Base-by-base conservation (phyloP, 805 yeast species). In the Deakozyma indianensis region DNA sequence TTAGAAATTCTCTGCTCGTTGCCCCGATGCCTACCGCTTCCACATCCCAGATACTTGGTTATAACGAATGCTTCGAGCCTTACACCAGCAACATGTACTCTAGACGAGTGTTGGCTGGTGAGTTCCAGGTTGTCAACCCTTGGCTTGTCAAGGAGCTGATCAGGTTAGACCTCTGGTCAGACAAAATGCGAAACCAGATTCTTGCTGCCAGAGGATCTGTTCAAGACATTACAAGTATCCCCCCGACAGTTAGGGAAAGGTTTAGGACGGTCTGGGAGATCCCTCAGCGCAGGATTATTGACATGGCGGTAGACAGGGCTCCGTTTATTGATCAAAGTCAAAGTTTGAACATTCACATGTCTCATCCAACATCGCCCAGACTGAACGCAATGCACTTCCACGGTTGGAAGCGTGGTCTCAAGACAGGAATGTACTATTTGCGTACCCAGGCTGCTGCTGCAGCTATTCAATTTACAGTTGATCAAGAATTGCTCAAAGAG, bases 1-100 rank as follows among this genome's bases (percentile, higher is more conserved):
- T 88, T 21, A 66, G 95, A 56, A 88, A 88, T 65, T 87, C 96
- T 3, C 23, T 42, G 14, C 50, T 56, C 1, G 55, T 54, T 15
- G 96, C 94, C 1, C 92, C 96, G 45, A 90, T 90, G 97, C 97
- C 97, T 41, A 90, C 97, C 16, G 97, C 97, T 1, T 86, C 96
- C 1, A 90, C 97, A 1, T 90, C 97, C 2, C 96, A 87, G 67
- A 88, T 90, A 44, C 69, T 90, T 44, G 97, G 96, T 35, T 85
- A 75, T 69, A 88, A 79, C 55, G 97, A 90, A 67, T 88, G 96
- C 65, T 90, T 90, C 62, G 98, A 90, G 64, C 97, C 98, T 11
- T 78, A 79, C 61, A 88, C 98, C 4, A 86, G 96, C 20, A 90
- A 90, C 65, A 78, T 90, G 56, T 90, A 87, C 65, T 77, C 84